A percentile compares a stretch with the other conserved stretches of the same genome.
phyloP scores from a whole-genome alignment of 306 rosid genomes.

The Urtica urens region DNA sequence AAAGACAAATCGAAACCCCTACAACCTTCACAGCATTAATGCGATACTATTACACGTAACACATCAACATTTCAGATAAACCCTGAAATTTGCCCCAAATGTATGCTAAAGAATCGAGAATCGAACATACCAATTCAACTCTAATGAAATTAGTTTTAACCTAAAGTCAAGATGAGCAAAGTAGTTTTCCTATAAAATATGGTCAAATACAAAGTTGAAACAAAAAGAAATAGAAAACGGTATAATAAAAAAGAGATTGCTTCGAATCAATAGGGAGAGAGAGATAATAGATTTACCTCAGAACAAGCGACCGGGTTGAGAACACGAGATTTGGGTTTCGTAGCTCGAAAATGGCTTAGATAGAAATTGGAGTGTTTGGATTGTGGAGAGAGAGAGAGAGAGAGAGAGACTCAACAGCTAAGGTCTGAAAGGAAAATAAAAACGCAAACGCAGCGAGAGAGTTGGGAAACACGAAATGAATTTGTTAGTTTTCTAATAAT shows the following conservation, averaged over 20 bases:
- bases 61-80: too few relatives aligned
- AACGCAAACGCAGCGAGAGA: constrained; percentile 16
- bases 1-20: too few relatives aligned
- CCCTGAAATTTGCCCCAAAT: too few relatives aligned
- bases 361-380: constrained; percentile 9
- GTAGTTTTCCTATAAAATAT: background rate
- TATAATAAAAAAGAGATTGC: background rate
- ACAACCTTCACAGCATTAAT: too few relatives aligned
- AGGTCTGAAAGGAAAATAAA: constrained; percentile 6
- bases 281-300: constrained; percentile 26
- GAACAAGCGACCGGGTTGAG: constrained; percentile 9
- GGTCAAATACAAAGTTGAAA: background rate
- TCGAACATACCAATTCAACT: background rate
- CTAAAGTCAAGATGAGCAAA: too few relatives aligned
- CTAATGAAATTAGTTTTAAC: background rate
- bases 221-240: constrained; percentile 5
- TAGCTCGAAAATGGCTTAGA: background rate
- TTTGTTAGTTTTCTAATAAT: too few relatives aligned
- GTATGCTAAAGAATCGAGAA: background rate
- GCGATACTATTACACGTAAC: too few relatives aligned
- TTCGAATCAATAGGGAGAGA: background rate
- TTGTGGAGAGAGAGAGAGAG: constrained; percentile 1
- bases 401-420: constrained; percentile 15
- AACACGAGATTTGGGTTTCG: constrained; percentile 20
- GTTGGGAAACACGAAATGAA: background rate